Conservation (phyloP, 108 stramenopile species). For the Skeletonema menzelii region DNA sequence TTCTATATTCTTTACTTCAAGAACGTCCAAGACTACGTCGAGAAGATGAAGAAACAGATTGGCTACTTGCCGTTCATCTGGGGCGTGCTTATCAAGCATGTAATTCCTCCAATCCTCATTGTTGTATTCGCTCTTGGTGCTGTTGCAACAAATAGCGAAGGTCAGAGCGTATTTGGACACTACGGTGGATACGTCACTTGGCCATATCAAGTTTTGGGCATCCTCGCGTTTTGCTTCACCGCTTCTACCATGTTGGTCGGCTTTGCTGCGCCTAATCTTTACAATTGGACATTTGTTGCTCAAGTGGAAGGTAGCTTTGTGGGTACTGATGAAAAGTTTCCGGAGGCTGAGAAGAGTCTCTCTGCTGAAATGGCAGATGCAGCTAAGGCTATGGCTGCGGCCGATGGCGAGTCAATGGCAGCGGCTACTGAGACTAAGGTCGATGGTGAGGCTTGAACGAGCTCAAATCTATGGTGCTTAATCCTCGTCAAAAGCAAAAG, state of each 20-base stretch:
- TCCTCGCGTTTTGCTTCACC: conserved; percentile 36
- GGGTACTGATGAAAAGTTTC: background rate
- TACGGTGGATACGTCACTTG: conserved; percentile 17
- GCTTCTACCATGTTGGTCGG: conserved; percentile 29
- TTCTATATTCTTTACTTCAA: conserved; percentile 36
- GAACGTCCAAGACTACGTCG: conserved; percentile 37
- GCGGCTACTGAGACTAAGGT: background rate
- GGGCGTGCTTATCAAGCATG: conserved; percentile 44
- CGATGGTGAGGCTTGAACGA: background rate
- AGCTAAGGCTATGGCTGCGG: background rate
- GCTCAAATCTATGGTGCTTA: background rate
- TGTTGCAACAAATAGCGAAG: conserved; percentile 21
- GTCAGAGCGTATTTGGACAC: conserved; percentile 32
- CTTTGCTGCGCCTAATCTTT: conserved; percentile 22
- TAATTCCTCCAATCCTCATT: conserved; percentile 52
- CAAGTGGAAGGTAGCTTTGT: background rate
- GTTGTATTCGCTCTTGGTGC: conserved; percentile 40
- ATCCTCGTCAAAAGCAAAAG: too few species aligned
- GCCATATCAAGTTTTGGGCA: conserved; percentile 55
- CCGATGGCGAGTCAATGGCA: too few species aligned
- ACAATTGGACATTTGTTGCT: background rate
- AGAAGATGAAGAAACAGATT: conserved; percentile 28
- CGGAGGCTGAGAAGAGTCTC: background rate
- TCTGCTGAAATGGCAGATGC: background rate
- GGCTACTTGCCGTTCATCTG: conserved; percentile 50